Conservation (phyloP, 176 grass and related monocot species). For the Lolium perenne region DNA sequence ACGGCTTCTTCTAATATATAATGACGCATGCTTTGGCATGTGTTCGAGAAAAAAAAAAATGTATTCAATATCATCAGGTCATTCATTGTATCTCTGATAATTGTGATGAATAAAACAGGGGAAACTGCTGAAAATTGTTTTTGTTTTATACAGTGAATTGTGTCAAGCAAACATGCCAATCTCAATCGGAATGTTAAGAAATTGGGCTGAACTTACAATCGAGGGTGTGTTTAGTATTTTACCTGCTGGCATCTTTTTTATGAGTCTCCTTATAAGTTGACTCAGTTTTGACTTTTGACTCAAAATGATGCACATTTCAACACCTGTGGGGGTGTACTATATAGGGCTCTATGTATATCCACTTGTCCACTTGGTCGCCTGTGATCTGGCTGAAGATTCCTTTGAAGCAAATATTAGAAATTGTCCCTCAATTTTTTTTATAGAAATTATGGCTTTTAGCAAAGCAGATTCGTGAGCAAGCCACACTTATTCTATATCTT, state of each 20-base stretch:
- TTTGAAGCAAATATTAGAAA: neutral
- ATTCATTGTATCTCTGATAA: neutral
- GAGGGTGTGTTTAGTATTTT: neutral
- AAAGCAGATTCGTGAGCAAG: conserved; percentile 3
- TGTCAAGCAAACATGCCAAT: neutral
- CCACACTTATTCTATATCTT: neutral
- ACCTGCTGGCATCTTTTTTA: too few relatives aligned
- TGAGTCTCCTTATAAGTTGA: too few relatives aligned
- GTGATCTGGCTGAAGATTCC: neutral
- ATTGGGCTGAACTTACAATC: neutral
- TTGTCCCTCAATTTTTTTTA: neutral
- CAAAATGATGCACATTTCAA: neutral
- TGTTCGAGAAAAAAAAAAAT: too few relatives aligned
- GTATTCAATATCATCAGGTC: neutral
- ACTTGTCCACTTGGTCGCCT: neutral
- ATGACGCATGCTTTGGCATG: too few relatives aligned
- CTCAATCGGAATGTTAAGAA: neutral
- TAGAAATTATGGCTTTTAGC: neutral
- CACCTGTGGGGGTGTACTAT: neutral
- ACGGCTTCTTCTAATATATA: too few relatives aligned
- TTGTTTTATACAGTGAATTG: neutral
- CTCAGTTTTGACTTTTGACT: too few relatives aligned
- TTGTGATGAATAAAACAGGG: neutral
- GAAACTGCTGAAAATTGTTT: neutral
- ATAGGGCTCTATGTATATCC: neutral